These are phyloP conservation scores for Aschersonia sp. DNA, from an alignment of 2,329 filamentous ascomycete genomes.

Conservation along the genomic window DNA sequence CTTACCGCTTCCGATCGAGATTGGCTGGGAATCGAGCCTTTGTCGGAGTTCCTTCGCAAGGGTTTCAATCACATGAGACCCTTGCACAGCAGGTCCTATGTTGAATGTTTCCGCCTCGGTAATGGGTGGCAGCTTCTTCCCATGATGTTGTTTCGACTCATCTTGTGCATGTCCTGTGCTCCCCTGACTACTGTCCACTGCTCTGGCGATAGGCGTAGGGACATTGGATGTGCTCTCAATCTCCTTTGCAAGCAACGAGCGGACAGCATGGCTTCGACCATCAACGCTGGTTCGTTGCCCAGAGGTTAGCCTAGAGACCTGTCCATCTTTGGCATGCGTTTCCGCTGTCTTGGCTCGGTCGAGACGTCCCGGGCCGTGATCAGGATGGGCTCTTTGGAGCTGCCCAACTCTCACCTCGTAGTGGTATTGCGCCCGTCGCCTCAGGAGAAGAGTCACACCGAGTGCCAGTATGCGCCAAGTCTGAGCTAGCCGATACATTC, in stretches of 20 bases:
- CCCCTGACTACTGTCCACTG: slow-evolving; percentile 24
- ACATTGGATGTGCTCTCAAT: slow-evolving; percentile 50
- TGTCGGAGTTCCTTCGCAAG: slow-evolving; percentile 19
- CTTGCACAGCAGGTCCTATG: slow-evolving; percentile 32
- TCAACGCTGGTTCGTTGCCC: slow-evolving; percentile 14
- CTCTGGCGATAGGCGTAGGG: slow-evolving; percentile 42
- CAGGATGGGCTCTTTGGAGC: slow-evolving; percentile 18
- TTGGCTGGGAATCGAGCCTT: slow-evolving; percentile 33
- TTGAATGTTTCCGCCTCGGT: slow-evolving; percentile 34
- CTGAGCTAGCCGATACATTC: slow-evolving; percentile 45
- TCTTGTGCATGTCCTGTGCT: slow-evolving; percentile 1
- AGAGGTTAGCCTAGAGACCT: slow-evolving; percentile 20
- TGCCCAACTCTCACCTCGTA: slow-evolving; percentile 31
- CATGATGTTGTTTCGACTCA: slow-evolving; percentile 14
- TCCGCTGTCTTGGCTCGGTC: slow-evolving; percentile 13
- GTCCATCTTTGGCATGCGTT: slow-evolving; percentile 17
- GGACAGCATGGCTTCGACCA: slow-evolving; percentile 16
- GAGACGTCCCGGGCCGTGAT: slow-evolving; percentile 13
- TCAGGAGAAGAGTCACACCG: slow-evolving; percentile 38
- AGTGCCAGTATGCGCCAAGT: slow-evolving; percentile 49
- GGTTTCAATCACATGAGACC: slow-evolving; percentile 12
- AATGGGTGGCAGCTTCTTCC: slow-evolving; percentile 30
- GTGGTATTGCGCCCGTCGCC: slow-evolving; percentile 41
- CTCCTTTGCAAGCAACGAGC: slow-evolving; percentile 38
- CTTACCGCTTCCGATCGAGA: slow-evolving; percentile 36